phyloP scores from a whole-genome alignment of 768 basidiomycete genomes.

The Hypholoma fasciculare region DNA sequence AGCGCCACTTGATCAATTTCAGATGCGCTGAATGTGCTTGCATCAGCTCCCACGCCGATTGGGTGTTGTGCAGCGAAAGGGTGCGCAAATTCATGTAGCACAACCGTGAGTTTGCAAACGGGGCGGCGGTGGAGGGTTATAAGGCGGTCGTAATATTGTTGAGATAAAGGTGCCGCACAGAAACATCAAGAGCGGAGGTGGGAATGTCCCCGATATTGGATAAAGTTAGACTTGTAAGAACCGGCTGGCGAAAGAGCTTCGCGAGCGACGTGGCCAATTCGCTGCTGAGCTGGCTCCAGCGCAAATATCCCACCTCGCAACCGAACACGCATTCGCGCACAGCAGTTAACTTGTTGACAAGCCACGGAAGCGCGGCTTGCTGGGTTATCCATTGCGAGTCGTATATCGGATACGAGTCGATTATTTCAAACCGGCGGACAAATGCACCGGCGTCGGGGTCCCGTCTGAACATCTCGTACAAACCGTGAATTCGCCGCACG shows the following conservation, averaged over 20 bases:
- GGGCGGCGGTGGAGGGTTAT: neutral
- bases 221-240: constrained; percentile 11
- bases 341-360: constrained; percentile 9
- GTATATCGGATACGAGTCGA: constrained; percentile 20
- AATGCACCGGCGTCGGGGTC: constrained; percentile 7
- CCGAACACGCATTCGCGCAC: constrained; percentile 14
- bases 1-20: constrained; percentile 20
- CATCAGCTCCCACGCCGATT: constrained; percentile 15
- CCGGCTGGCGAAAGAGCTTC: constrained; percentile 8
- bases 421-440: constrained; percentile 12
- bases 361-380: constrained; percentile 10
- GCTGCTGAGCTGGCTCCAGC: constrained; percentile 9
- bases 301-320: constrained; percentile 18
- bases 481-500: constrained; percentile 17
- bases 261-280: constrained; percentile 10
- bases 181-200: constrained; percentile 3
- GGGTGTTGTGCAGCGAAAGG: constrained; percentile 13
- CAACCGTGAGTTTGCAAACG: neutral
- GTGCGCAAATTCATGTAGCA: constrained; percentile 16
- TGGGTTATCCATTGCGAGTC: constrained; percentile 21
- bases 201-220: constrained; percentile 18
- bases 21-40: constrained; percentile 9
- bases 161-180: constrained; percentile 10
- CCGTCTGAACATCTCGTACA: constrained; percentile 13
- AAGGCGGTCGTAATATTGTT: constrained; percentile 13